A percentile compares a stretch with the other conserved stretches of the same genome.
Evolutionary conservation across 1,139 yeast species (phyloP).

Genomic region (Pichia sp.): DNA sequence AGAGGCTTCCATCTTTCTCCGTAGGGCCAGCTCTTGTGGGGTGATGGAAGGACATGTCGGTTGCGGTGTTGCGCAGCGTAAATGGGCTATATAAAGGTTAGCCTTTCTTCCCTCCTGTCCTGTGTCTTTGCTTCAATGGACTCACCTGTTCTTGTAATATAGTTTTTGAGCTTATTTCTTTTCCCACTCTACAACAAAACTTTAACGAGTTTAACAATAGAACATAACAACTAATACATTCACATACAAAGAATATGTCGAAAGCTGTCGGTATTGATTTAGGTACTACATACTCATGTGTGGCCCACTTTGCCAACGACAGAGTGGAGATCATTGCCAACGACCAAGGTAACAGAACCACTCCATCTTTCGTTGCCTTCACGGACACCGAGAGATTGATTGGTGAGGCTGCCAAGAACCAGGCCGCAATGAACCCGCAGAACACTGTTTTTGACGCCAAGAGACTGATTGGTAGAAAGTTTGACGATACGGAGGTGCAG

Average conservation of each 20-base stretch:
- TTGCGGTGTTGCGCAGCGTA: background rate
- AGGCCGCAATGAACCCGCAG: slow-evolving; percentile 75
- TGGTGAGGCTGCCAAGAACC: slow-evolving; percentile 94
- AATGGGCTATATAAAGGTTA: background rate
- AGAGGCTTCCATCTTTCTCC: background rate
- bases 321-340: slow-evolving; percentile 83
- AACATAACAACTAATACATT: slow-evolving; percentile 2
- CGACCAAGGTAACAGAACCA: slow-evolving; percentile 93
- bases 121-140: background rate
- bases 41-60: background rate
- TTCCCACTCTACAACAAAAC: background rate
- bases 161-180: background rate
- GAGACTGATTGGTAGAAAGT: slow-evolving; percentile 80
- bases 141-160: background rate
- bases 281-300: slow-evolving; percentile 84
- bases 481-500: slow-evolving; percentile 70
- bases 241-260: slow-evolving; percentile 37
- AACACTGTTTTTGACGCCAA: slow-evolving; percentile 84
- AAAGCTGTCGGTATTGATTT: slow-evolving; percentile 80
- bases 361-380: slow-evolving; percentile 87
- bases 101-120: background rate
- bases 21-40: background rate
- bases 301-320: slow-evolving; percentile 68
- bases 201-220: background rate
- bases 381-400: slow-evolving; percentile 81